These are phyloP conservation scores for Rhododendron kiyosumense DNA, from an alignment of 148 eudicot species.

Conservation along the genomic window DNA sequence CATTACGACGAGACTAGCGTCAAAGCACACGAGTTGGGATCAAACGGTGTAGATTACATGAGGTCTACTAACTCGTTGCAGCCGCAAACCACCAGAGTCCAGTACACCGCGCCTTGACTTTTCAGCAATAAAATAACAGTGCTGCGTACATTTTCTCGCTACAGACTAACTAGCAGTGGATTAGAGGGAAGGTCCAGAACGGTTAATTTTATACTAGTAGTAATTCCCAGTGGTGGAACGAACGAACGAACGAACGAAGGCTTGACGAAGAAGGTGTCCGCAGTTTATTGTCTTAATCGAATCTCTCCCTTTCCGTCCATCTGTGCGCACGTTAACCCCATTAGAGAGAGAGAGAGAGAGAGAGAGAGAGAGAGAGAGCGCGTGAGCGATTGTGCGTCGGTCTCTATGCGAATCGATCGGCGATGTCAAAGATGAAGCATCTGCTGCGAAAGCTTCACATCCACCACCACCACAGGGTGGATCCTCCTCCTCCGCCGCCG, in stretches of 20 bases:
- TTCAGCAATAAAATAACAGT: background rate
- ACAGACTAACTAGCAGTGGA: background rate
- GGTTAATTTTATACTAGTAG: background rate
- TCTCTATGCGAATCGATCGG: slow-evolving; percentile 23
- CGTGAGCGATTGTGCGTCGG: background rate
- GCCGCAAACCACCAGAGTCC: too few species aligned
- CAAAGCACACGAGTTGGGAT: background rate
- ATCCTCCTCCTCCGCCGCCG: slow-evolving; percentile 16
- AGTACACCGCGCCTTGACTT: background rate
- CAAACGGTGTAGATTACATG: background rate
- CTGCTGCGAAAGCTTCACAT: slow-evolving; percentile 83
- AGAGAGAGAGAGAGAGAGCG: background rate
- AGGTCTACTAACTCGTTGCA: too few species aligned
- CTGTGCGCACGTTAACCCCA: background rate
- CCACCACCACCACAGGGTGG: slow-evolving; percentile 30
- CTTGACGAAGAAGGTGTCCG: background rate
- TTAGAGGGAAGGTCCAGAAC: slow-evolving; percentile 1
- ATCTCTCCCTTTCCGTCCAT: background rate
- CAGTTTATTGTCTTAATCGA: background rate
- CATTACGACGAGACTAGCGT: too few species aligned
- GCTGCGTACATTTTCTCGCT: background rate
- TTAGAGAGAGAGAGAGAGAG: background rate
- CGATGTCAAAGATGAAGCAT: slow-evolving; percentile 90
- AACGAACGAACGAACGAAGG: background rate
- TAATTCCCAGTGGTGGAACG: background rate